These are phyloP conservation scores for Colletotrichum lini DNA, from an alignment of 2,329 filamentous ascomycete genomes.

Conservation along the genomic window DNA sequence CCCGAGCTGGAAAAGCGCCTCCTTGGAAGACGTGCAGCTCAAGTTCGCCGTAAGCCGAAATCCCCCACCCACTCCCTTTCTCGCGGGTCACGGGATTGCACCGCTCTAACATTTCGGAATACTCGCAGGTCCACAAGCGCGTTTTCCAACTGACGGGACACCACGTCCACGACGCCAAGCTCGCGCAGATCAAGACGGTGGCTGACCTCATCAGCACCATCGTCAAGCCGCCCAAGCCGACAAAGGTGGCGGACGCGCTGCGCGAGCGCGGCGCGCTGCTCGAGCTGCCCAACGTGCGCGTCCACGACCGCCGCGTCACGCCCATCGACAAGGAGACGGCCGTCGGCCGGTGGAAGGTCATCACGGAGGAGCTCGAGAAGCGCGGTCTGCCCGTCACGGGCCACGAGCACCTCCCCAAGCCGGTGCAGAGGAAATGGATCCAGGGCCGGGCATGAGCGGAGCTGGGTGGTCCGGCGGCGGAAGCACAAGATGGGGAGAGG, in stretches of 20 bases:
- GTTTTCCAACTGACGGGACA: conserved; percentile 86
- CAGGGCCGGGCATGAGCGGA: conserved; percentile 54
- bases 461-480: background rate
- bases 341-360: conserved; percentile 84
- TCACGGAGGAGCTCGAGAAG: conserved; percentile 77
- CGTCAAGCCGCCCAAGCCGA: conserved; percentile 67
- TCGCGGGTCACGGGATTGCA: background rate
- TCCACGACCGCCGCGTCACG: conserved; percentile 76
- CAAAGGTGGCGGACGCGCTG: conserved; percentile 76
- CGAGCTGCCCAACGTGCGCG: conserved; percentile 77
- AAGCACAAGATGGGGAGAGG: background rate
- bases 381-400: conserved; percentile 73
- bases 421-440: conserved; percentile 61
- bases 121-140: conserved; percentile 80
- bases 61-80: background rate
- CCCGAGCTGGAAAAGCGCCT: conserved; percentile 69
- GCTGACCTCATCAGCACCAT: conserved; percentile 69
- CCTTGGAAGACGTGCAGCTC: conserved; percentile 69
- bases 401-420: conserved; percentile 55
- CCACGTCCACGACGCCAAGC: conserved; percentile 78
- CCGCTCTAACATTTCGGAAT: background rate
- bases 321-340: conserved; percentile 80
- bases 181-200: conserved; percentile 69
- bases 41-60: conserved; percentile 79
- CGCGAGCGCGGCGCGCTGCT: conserved; percentile 61